Percentiles rank a stretch among this genome's conserved stretches.
Evolutionary conservation across 768 basidiomycete species (phyloP).

Genomic region (Auricularia heimuer): DNA sequence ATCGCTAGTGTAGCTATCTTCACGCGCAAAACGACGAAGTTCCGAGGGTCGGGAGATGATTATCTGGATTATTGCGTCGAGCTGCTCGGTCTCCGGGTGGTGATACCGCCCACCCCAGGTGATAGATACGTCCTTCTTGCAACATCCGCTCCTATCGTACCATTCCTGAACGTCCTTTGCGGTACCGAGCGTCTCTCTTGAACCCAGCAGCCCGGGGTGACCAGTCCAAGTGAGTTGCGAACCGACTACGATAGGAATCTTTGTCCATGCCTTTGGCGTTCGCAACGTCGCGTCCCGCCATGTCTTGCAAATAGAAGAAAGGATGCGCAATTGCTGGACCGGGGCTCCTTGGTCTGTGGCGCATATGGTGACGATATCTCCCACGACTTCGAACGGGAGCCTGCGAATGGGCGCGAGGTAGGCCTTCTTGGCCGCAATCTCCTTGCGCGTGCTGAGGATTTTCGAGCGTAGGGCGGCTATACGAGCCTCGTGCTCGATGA

Average conservation of each 20-base stretch:
- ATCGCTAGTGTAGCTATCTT: too few species aligned
- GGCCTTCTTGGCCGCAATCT: not conserved
- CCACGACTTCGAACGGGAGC: not conserved
- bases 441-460: not conserved
- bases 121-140: too few species aligned
- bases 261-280: not conserved
- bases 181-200: too few species aligned
- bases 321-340: not conserved
- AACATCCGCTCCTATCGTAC: too few species aligned
- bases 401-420: not conserved
- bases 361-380: not conserved
- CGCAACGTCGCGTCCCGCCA: not conserved
- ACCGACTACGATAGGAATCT: not conserved
- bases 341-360: not conserved
- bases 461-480: not conserved
- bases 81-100: too few species aligned
- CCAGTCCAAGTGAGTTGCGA: too few species aligned
- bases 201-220: too few species aligned
- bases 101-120: too few species aligned
- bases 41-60: too few species aligned
- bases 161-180: too few species aligned
- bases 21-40: too few species aligned
- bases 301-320: not conserved
- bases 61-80: too few species aligned
- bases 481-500: not conserved